Evolutionary conservation across 1,284 basidiomycete genomes (phyloP), one percentile per base, ranked within the genome.

Genomic region (Pisolithus thermaeus): DNA sequence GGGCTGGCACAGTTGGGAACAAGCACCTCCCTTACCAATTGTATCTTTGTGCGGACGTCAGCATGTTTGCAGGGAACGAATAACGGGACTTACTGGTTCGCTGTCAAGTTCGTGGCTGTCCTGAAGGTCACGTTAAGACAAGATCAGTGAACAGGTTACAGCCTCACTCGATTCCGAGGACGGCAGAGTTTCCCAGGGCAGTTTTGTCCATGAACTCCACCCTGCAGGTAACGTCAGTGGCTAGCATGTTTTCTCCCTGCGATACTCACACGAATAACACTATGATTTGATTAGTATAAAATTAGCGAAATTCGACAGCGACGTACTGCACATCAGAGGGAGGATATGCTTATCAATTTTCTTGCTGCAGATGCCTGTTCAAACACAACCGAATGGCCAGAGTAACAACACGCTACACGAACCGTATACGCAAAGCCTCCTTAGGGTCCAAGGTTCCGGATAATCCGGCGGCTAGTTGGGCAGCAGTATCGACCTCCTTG

Each of bases 151-250:
- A 25, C n/a, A 7, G 3, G 18, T 4, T 39, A 37, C n/a, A 45
- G 27, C 46, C 71, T 53, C 52, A 81, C 79, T 73, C 71, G 54
- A 83, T 77, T 12, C 81, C 81, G 28, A 85, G 70, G 51, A 85
- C 79, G 3, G 82, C 78, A 8, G 82, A 68, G 54, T 73, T 76
- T 20, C 82, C 82, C 5, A 88, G 71, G 0, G 84, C 87, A 1
- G 82, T 84, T 69, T 85, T 84, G 59, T 83, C 82, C 70, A 82
- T 82, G 56, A 79, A 84, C 61, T 83, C 80, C 52, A 85, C 75
- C 73, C 81, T 82, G 54, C 55, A 44, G 59, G 45, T 43, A 58
- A 23, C 16, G 36, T 40, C 4, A 35, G 28, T 14, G 28, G 9
- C 30, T 18, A 23, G 27, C 27, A 25, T 16, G 20, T 36, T 11